Evolutionary conservation across 2,329 filamentous ascomycete genomes (phyloP).

Genomic region (Diaporthe citriasiana): DNA sequence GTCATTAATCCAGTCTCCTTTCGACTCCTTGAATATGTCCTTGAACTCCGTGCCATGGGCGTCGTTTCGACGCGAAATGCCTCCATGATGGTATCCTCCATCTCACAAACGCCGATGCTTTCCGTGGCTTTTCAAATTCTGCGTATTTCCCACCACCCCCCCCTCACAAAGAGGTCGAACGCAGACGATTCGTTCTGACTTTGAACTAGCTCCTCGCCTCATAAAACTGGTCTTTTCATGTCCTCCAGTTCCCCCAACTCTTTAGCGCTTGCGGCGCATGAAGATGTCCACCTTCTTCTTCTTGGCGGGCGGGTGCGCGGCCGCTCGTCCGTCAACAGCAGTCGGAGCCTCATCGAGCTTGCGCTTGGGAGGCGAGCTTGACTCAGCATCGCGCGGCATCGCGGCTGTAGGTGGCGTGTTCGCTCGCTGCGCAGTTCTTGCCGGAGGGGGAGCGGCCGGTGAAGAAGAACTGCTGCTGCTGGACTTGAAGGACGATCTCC

Average conservation of each 20-base stretch:
- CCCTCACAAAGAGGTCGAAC: neutral
- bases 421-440: neutral
- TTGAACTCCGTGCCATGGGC: constrained; percentile 14
- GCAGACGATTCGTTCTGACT: neutral
- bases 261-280: constrained; percentile 58
- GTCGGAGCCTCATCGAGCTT: constrained; percentile 5
- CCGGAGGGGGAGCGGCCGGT: constrained; percentile 36
- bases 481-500: constrained; percentile 35
- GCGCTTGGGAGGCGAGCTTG: neutral
- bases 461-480: constrained; percentile 44
- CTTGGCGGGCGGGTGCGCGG: constrained; percentile 51
- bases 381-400: neutral
- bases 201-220: neutral
- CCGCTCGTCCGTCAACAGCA: constrained; percentile 39
- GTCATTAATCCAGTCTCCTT: neutral
- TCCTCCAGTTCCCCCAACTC: constrained; percentile 27
- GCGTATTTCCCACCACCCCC: too few species aligned
- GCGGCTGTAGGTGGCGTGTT: neutral
- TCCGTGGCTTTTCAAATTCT: neutral
- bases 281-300: constrained; percentile 65
- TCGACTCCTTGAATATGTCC: neutral
- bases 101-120: constrained; percentile 15
- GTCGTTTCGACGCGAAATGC: neutral
- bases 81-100: neutral
- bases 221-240: neutral